Percentiles rank a stretch among this genome's conserved stretches.
Evolutionary conservation across 208 protist genomes (phyloP).

Genomic region (Leptomonas pyrrhocoris): DNA sequence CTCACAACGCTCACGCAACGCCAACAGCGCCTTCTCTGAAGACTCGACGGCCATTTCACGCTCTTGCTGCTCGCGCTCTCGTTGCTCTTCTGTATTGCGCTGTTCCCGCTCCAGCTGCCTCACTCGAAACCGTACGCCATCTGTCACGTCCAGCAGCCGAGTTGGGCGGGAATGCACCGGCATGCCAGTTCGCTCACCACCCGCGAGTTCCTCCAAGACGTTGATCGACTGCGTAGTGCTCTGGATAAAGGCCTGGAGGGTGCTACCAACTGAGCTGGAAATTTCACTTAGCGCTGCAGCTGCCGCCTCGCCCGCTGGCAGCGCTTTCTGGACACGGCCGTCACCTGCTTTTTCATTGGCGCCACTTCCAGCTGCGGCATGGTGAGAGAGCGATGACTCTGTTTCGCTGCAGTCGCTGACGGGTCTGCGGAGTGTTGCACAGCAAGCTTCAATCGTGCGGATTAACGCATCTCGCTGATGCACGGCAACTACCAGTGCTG

Average conservation of each 20-base stretch:
- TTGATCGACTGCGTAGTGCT: neutral
- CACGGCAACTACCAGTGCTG: neutral
- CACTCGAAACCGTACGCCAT: neutral
- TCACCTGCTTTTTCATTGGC: neutral
- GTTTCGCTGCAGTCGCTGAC: neutral
- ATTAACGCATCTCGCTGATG: constrained; percentile 10
- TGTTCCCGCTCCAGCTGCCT: constrained; percentile 5
- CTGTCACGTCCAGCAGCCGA: neutral
- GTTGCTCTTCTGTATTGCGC: too few species aligned
- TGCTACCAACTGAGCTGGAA: neutral
- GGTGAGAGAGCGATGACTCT: neutral
- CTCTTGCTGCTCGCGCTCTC: neutral
- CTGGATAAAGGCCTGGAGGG: neutral
- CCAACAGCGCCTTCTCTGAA: neutral
- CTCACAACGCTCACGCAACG: neutral
- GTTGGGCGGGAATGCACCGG: neutral
- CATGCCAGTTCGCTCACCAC: neutral
- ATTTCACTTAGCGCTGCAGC: neutral
- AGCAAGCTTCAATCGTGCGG: neutral
- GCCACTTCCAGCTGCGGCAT: neutral
- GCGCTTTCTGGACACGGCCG: neutral
- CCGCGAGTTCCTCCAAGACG: neutral
- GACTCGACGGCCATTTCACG: neutral
- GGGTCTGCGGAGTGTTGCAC: neutral
- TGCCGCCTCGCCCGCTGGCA: neutral